Evolutionary conservation across 768 basidiomycete species (phyloP), one percentile per base, ranked within the genome.

Genomic region (Leccinum subgranulosum): DNA sequence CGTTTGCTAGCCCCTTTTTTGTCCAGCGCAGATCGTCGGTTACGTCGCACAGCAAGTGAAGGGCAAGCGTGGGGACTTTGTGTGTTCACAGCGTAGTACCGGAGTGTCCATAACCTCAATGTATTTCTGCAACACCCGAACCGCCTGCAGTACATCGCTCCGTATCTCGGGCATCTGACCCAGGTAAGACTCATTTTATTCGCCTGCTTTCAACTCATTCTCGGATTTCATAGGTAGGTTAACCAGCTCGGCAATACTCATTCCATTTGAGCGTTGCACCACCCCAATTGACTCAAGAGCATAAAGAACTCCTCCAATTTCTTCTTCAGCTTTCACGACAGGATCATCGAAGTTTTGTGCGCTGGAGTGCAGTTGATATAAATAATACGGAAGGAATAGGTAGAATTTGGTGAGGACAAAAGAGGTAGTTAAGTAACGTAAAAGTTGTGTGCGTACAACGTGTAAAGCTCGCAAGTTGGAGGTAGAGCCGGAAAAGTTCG

Each of bases 31-130:
- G 31, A 61, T 49, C 60, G n/a, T 36, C 11, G 2, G 12, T 10
- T 23, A n/a, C n/a, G 10, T 28, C 28, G 28, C 21, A 50, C 61
- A 58, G 56, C 43, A 54, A 54, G 43, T 51, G 5, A 14, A 61
- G 48, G 45, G 60, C 29, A 53, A 11, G 47, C 31, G 15, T 43
- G 25, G 15, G 27, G 23, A 36, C 33, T 33, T 36, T 28, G 23
- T 23, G 23, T 3, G 23, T 23, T 3, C 23, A 23, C 23, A 23
- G 23, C 23, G n/a, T n/a, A n/a, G n/a, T n/a, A n/a, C n/a, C n/a
- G n/a, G 23, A 36, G 34, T 15, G 34, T 17, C 15, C 15, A 36
- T 36, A 3, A 10, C 9, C 28, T 29, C 28, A 10, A 29, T 29
- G 15, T 39, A n/a, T n/a, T 39, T 7, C 17, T 39, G 17, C 36